Base-by-base conservation (phyloP, 441 rosid genomes). In the Populus hybrid region DNA sequence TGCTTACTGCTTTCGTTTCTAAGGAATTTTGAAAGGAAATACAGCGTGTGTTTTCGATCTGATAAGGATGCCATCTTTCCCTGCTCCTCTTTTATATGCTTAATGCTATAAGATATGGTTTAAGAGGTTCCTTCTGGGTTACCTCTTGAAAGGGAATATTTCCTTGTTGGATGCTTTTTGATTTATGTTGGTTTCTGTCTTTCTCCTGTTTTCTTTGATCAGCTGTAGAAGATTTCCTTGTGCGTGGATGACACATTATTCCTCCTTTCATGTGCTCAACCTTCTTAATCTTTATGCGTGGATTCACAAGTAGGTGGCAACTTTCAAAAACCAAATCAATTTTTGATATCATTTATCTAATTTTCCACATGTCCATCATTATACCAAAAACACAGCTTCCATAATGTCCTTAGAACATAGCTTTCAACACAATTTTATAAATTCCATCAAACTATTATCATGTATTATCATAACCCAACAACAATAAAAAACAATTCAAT, bases 71-170 rank as follows among this genome's bases (percentile, higher is more conserved):
- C 21, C 53, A 28, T 9, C 2, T 75, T 69, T 34, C 77, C 74
- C 30, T 21, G 21, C 32, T 73, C 26, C 61, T 78, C 68, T 73
- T 32, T 21, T 53, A 63, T 59, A 10, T 26, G 23, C 10, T 18
- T 18, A 9, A 5, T 6, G 35, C 3, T 42, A 6, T 28, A 23
- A 50, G 14, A n/a, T 67, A 34, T 40, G 46, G 19, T 8, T 2
- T 11, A 75, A 72, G 73, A 78, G 79, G 79, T 87, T 80, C 38
- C 88, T 84, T 82, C 77, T 24, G 69, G 77, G 77, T 26, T 84
- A 77, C 76, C 80, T 76, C 77, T 59, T 79, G 78, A 46, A 78
- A 30, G 23, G 66, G 79, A 80, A 87, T 85, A 35, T 84, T 87
- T 83, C 88, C 73, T 86, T 81, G 19, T 63, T 69, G 23, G 23